phyloP scores from a whole-genome alignment of 495 filamentous ascomycete genomes.

The Hapsidospora chrysogenum region DNA sequence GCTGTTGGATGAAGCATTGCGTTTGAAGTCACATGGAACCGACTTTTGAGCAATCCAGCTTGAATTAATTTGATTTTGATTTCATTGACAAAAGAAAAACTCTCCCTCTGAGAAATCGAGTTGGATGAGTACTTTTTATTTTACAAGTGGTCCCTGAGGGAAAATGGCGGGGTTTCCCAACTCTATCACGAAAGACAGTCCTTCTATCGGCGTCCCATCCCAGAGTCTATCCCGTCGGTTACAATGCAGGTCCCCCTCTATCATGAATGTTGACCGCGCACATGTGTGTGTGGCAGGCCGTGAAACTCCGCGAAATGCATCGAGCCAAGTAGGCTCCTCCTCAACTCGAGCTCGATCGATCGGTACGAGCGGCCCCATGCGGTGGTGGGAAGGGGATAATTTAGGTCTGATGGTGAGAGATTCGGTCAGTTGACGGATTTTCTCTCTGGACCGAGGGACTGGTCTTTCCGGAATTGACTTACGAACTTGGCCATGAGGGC shows the following conservation, averaged over 20 bases:
- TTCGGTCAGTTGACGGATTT: no score
- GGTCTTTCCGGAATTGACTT: constrained; percentile 13
- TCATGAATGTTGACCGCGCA: neutral
- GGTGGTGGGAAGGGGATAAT: neutral
- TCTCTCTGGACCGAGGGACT: no score
- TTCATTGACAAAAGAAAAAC: neutral
- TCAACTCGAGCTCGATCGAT: neutral
- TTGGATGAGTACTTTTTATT: neutral
- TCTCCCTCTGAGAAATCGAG: neutral
- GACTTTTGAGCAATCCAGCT: no score
- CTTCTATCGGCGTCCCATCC: neutral
- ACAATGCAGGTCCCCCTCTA: neutral
- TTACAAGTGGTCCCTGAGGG: neutral
- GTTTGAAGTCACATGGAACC: no score
- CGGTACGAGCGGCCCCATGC: neutral
- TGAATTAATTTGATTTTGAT: no score
- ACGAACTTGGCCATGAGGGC: constrained; percentile 72
- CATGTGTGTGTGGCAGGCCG: neutral
- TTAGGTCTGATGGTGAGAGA: constrained; percentile 3
- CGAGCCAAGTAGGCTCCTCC: neutral
- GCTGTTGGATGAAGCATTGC: no score
- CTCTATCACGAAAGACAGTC: neutral
- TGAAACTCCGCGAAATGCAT: neutral
- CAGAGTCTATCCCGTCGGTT: neutral
- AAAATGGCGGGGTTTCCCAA: neutral